These are phyloP conservation scores for Quercus cerris DNA, from an alignment of 306 rosid genomes.

Conservation along the genomic window DNA sequence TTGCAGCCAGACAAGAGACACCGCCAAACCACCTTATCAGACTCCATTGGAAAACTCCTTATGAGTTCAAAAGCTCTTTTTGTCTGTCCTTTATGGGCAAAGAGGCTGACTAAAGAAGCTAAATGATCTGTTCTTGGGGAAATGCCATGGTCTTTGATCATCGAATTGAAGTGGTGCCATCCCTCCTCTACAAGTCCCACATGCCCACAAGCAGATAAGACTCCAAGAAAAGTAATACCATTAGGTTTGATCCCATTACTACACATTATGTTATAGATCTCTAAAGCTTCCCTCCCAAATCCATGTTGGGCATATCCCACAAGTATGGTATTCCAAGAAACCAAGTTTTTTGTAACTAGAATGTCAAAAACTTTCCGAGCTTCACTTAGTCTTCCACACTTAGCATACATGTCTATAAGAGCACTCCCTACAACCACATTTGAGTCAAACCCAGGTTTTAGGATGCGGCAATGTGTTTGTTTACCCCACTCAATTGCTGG, in stretches of 20 bases:
- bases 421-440: constrained; percentile 51
- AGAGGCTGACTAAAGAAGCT: constrained; percentile 7
- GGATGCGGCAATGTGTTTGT: constrained; percentile 38
- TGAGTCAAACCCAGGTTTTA: constrained; percentile 34
- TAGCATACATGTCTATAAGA: constrained; percentile 51
- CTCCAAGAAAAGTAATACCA: constrained; percentile 42
- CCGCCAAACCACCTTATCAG: constrained; percentile 1
- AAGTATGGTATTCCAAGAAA: constrained; percentile 54
- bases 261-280: constrained; percentile 33
- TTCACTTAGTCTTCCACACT: constrained; percentile 41
- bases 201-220: constrained; percentile 53
- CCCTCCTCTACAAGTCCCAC: constrained; percentile 47
- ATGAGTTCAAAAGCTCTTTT: not conserved
- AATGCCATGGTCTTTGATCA: not conserved
- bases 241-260: constrained; percentile 38
- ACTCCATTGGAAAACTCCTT: not conserved
- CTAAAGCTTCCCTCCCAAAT: constrained; percentile 49
- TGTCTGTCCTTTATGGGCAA: constrained; percentile 1
- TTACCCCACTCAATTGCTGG: constrained; percentile 19
- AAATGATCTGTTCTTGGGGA: not conserved
- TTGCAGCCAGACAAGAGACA: constrained; percentile 6
- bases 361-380: constrained; percentile 40
- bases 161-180: not conserved
- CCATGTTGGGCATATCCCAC: constrained; percentile 58
- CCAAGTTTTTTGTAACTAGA: constrained; percentile 35